Evolutionary conservation across 2,329 filamentous ascomycete genomes (phyloP).

Genomic region (Sporothrix brasiliensis): DNA sequence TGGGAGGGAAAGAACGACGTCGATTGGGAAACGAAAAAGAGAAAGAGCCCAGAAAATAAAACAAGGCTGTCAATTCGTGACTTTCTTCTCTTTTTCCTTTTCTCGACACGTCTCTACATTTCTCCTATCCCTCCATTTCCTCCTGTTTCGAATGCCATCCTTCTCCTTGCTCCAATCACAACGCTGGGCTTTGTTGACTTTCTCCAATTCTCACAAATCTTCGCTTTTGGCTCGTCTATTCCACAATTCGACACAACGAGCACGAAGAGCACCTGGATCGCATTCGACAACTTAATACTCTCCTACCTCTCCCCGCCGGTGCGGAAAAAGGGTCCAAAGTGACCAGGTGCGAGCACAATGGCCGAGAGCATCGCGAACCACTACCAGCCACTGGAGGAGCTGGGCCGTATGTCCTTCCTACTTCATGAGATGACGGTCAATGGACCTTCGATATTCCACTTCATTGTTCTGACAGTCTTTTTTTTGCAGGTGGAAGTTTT

Average conservation of each 20-base stretch:
- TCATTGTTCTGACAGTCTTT: slow-evolving; percentile 21
- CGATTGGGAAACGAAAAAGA: not conserved
- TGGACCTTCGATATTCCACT: not conserved
- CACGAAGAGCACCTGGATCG: not conserved
- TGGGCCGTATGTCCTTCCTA: slow-evolving; percentile 68
- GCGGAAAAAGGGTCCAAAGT: slow-evolving; percentile 2
- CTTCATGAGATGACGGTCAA: not conserved
- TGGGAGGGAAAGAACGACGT: slow-evolving; percentile 17
- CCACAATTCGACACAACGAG: slow-evolving; percentile 17
- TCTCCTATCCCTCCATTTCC: not conserved
- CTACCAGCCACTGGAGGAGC: slow-evolving; percentile 94
- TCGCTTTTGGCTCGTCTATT: not conserved
- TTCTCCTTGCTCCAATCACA: slow-evolving; percentile 24
- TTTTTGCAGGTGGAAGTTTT: slow-evolving; percentile 78
- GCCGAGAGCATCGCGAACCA: slow-evolving; percentile 73
- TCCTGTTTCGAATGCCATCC: not conserved
- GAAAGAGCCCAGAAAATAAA: not conserved
- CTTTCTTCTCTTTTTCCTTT: slow-evolving; percentile 3
- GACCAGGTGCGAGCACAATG: slow-evolving; percentile 43
- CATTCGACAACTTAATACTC: not conserved
- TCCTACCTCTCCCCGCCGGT: not conserved
- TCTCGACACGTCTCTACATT: slow-evolving; percentile 15
- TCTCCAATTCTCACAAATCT: slow-evolving; percentile 7
- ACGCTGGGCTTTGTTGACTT: slow-evolving; percentile 25
- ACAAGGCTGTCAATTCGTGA: not conserved